Evolutionary conservation across 1,139 yeast species (phyloP).

Genomic region (Blastobotrys ciferrii): DNA sequence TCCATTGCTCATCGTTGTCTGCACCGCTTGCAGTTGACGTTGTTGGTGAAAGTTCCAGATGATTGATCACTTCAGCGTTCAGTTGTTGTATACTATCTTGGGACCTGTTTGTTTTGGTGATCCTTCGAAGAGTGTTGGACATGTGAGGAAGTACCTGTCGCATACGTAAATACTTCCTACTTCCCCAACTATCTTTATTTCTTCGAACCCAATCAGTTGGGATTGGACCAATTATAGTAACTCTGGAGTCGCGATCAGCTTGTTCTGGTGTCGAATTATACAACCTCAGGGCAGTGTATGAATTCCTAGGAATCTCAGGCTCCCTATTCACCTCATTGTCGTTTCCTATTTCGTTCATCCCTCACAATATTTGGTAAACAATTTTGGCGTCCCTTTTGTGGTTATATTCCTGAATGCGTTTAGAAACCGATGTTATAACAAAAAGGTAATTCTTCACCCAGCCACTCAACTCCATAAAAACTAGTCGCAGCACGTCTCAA

Average conservation of each 20-base stretch:
- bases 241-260: constrained; percentile 50
- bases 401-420: too few species aligned
- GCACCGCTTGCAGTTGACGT: constrained; percentile 3
- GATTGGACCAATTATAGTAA: constrained; percentile 59
- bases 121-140: constrained; percentile 5
- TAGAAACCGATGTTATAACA: too few species aligned
- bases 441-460: too few species aligned
- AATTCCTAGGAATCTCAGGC: constrained; percentile 35
- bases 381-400: too few species aligned
- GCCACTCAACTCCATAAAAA: too few species aligned
- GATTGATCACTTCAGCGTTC: constrained; percentile 10
- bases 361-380: too few species aligned
- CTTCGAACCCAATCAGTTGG: constrained; percentile 61
- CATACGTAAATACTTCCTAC: constrained; percentile 4
- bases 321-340: not conserved
- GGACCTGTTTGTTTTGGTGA: not conserved
- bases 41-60: constrained; percentile 12
- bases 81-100: constrained; percentile 9
- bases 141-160: constrained; percentile 11
- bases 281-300: constrained; percentile 67
- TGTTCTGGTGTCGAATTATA: constrained; percentile 52
- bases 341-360: not conserved
- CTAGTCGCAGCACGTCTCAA: too few species aligned
- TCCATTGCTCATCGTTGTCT: not conserved
- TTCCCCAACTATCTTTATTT: constrained; percentile 15